phyloP scores from a whole-genome alignment of 768 basidiomycete species.

The Suillus alpinus region DNA sequence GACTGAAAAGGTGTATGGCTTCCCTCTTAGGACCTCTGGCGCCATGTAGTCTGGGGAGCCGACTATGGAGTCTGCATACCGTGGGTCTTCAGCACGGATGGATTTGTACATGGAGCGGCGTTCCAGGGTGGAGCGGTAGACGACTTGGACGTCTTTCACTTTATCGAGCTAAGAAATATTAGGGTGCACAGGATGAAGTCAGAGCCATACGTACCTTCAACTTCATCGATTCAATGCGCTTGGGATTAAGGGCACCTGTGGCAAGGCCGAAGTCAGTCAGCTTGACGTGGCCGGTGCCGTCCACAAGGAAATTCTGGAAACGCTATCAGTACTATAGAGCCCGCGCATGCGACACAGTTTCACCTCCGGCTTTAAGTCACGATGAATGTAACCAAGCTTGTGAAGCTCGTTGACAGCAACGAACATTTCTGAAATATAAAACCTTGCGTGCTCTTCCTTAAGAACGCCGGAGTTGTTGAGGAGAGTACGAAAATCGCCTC shows the following conservation, averaged over 20 bases:
- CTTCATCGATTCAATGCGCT: conserved; percentile 90
- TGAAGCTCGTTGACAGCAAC: conserved; percentile 90
- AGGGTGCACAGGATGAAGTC: neutral
- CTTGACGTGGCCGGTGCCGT: conserved; percentile 94
- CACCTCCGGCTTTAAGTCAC: conserved; percentile 97
- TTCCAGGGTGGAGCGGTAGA: conserved; percentile 91
- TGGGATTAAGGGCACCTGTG: conserved; percentile 93
- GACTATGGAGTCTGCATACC: conserved; percentile 96
- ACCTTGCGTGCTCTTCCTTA: conserved; percentile 94
- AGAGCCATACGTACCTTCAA: conserved; percentile 59
- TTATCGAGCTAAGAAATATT: conserved; percentile 72
- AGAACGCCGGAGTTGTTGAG: conserved; percentile 97
- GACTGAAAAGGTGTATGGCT: conserved; percentile 93
- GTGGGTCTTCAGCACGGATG: conserved; percentile 83
- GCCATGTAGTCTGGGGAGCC: conserved; percentile 99
- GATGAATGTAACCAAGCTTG: conserved; percentile 97
- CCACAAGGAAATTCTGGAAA: conserved; percentile 90
- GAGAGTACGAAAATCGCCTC: conserved; percentile 96
- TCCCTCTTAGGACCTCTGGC: conserved; percentile 88
- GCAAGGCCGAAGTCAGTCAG: conserved; percentile 97
- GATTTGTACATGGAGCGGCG: conserved; percentile 93
- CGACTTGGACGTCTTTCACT: conserved; percentile 89
- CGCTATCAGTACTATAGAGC: neutral
- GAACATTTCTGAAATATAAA: conserved; percentile 99
- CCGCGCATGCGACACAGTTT: conserved; percentile 12